Conservation (phyloP, 805 yeast genomes). For the Suhomyces xylopsoci region DNA sequence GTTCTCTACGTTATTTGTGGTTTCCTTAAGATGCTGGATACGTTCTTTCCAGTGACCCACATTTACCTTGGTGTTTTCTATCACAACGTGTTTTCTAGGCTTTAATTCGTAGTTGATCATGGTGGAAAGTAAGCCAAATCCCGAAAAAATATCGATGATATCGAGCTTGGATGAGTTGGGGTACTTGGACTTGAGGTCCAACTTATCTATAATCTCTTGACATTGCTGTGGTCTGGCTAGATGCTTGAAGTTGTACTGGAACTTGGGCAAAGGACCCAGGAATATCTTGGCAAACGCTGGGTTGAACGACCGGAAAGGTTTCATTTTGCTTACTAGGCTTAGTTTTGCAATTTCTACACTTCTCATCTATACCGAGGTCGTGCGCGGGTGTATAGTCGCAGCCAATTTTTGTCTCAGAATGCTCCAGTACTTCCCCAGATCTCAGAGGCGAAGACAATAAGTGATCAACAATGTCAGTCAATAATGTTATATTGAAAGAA, state of each 20-base stretch:
- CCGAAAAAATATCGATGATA: constrained; percentile 60
- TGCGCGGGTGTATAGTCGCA: neutral
- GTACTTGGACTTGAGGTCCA: constrained; percentile 40
- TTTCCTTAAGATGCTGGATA: constrained; percentile 18
- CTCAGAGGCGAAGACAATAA: neutral
- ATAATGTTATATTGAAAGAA: constrained; percentile 18
- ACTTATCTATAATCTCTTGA: constrained; percentile 44
- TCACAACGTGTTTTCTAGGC: constrained; percentile 62
- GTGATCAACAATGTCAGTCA: constrained; percentile 25
- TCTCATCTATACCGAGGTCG: neutral
- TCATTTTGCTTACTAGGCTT: neutral
- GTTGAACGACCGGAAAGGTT: constrained; percentile 19
- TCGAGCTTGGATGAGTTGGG: constrained; percentile 38
- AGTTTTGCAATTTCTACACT: neutral
- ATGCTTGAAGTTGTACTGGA: constrained; percentile 26
- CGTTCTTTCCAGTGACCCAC: constrained; percentile 27
- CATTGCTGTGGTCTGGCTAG: constrained; percentile 21
- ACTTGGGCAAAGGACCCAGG: constrained; percentile 15
- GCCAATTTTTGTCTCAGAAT: neutral
- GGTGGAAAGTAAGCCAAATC: constrained; percentile 58
- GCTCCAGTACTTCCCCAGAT: neutral
- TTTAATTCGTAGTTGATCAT: constrained; percentile 56
- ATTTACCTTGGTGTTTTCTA: constrained; percentile 48
- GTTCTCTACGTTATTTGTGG: constrained; percentile 28
- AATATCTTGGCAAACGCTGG: constrained; percentile 25